Conservation (phyloP, 2,329 filamentous ascomycete species). For the Calycina marina region DNA sequence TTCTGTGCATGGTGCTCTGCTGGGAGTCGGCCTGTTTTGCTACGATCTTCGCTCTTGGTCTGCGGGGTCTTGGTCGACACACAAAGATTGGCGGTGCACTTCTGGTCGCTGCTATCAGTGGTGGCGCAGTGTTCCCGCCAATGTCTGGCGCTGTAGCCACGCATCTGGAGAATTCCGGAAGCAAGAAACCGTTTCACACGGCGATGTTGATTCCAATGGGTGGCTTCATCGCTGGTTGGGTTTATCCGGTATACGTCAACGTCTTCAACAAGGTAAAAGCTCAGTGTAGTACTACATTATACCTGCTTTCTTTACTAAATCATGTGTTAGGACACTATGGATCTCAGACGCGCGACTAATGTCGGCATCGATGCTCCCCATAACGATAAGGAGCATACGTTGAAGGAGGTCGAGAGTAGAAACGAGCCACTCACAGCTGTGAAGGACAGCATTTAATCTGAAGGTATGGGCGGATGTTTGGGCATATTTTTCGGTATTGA, state of each 20-base stretch:
- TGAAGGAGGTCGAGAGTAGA: slow-evolving; percentile 5
- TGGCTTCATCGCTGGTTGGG: slow-evolving; percentile 22
- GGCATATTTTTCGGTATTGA: too few species aligned
- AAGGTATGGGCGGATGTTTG: too few species aligned
- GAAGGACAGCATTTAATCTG: too few species aligned
- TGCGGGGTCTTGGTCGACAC: slow-evolving; percentile 60
- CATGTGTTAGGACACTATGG: slow-evolving; percentile 22
- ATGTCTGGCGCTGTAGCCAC: slow-evolving; percentile 44
- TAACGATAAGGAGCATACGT: slow-evolving; percentile 5
- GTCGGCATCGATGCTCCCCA: slow-evolving; percentile 5
- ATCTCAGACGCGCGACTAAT: slow-evolving; percentile 11
- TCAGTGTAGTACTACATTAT: too few species aligned
- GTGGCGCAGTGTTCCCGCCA: slow-evolving; percentile 61
- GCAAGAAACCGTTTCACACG: slow-evolving; percentile 9
- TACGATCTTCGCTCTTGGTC: slow-evolving; percentile 63
- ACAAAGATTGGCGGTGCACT: slow-evolving; percentile 62
- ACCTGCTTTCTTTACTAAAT: too few species aligned
- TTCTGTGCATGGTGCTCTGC: slow-evolving; percentile 61
- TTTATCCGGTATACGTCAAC: slow-evolving; percentile 24
- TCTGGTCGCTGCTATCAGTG: slow-evolving; percentile 54
- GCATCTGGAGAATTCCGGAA: slow-evolving; percentile 6
- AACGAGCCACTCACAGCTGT: too few species aligned
- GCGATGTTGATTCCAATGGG: slow-evolving; percentile 23
- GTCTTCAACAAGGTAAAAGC: slow-evolving; percentile 17
- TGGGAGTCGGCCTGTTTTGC: slow-evolving; percentile 72